These are phyloP conservation scores for Perilla frutescens DNA, from an alignment of 257 asterid species.

Conservation along the genomic window DNA sequence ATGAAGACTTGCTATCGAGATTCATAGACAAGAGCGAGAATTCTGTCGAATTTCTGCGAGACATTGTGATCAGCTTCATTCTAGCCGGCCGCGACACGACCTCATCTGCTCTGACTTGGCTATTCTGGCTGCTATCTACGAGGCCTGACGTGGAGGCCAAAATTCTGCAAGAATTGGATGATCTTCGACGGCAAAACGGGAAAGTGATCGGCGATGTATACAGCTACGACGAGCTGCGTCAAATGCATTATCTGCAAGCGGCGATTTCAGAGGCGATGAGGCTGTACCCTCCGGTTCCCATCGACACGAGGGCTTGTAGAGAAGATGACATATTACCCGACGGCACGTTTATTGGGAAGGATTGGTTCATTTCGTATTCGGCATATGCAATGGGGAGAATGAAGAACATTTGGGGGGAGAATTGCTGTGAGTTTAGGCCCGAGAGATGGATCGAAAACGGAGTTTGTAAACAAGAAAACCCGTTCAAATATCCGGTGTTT, in stretches of 20 bases:
- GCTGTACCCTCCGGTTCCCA: conserved; percentile 85
- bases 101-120: conserved; percentile 86
- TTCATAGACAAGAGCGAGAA: conserved; percentile 55
- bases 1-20: conserved; percentile 76
- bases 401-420: conserved; percentile 82
- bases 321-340: conserved; percentile 73
- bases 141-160: conserved; percentile 51
- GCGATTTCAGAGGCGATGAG: conserved; percentile 86
- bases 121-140: conserved; percentile 76
- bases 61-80: conserved; percentile 81
- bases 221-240: conserved; percentile 67
- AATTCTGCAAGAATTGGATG: conserved; percentile 56
- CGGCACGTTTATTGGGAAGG: conserved; percentile 73
- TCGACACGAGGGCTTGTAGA: conserved; percentile 63
- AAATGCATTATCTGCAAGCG: conserved; percentile 92
- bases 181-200: conserved; percentile 32
- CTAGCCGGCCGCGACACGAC: conserved; percentile 94
- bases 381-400: conserved; percentile 89
- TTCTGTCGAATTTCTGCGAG: conserved; percentile 69
- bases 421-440: conserved; percentile 76
- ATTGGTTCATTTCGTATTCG: conserved; percentile 65
- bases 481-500: conserved; percentile 74
- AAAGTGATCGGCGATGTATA: conserved; percentile 49
- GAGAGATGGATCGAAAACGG: conserved; percentile 94
- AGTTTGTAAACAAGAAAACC: conserved; percentile 59